phyloP scores from a whole-genome alignment of 2,329 filamentous ascomycete species.

The Diaporthe sp. region DNA sequence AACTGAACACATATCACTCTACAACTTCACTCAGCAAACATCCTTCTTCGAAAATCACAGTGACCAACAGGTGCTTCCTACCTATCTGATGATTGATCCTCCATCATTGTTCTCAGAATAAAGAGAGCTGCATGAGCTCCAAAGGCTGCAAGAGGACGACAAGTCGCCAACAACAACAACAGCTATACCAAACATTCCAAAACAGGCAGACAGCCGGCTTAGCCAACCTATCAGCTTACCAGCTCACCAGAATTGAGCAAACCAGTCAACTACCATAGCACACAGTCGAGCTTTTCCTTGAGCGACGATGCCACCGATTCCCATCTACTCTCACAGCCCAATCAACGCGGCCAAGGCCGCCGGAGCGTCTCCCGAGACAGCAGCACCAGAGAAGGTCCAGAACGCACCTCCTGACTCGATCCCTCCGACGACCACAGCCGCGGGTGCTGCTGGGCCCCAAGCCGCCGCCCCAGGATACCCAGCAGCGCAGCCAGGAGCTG shows the following conservation, averaged over 20 bases:
- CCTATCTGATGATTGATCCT: background rate
- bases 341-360: constrained; percentile 69
- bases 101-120: background rate
- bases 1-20: constrained; percentile 20
- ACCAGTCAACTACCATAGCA: background rate
- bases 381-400: constrained; percentile 41
- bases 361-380: constrained; percentile 61
- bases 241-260: background rate
- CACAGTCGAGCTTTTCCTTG: background rate
- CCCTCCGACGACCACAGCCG: constrained; percentile 47
- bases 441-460: constrained; percentile 38
- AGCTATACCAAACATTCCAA: background rate
- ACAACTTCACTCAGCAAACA: constrained; percentile 14
- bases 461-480: constrained; percentile 48
- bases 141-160: background rate
- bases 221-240: background rate
- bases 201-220: background rate
- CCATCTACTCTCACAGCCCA: constrained; percentile 69
- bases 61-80: background rate
- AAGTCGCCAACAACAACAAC: background rate
- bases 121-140: background rate
- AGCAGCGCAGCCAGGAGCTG: constrained; percentile 61
- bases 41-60: background rate
- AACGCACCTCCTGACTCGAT: constrained; percentile 42
- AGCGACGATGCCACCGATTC: constrained; percentile 70